Percentiles rank a stretch among this genome's conserved stretches.
phyloP scores from a whole-genome alignment of 1,284 basidiomycete species.

The Schizophyllum commune region DNA sequence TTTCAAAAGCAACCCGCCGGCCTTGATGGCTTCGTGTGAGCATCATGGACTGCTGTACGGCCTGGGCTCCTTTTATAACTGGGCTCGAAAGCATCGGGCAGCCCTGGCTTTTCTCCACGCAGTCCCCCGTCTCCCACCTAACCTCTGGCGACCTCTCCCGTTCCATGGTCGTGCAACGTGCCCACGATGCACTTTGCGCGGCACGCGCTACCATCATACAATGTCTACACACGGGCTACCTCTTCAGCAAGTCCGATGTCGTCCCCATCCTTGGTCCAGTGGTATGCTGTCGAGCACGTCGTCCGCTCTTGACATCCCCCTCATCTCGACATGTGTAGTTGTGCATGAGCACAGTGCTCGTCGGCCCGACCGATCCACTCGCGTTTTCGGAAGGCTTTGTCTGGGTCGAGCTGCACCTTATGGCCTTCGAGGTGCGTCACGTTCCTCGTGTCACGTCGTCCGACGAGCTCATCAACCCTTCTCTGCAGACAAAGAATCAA shows the following conservation, averaged over 20 bases:
- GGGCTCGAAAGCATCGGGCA: background rate
- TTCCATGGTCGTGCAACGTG: background rate
- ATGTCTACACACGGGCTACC: background rate
- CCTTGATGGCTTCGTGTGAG: background rate
- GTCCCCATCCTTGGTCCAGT: background rate
- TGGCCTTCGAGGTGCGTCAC: constrained; percentile 5
- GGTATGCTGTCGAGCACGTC: background rate
- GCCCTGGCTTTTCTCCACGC: background rate
- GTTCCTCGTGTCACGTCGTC: background rate
- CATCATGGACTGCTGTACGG: background rate
- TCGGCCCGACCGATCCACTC: constrained; percentile 8
- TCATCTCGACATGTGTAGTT: background rate
- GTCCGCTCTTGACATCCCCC: too few relatives aligned
- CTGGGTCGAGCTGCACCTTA: constrained; percentile 10
- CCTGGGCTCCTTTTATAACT: background rate
- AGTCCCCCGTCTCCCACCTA: background rate
- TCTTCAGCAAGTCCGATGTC: constrained; percentile 6
- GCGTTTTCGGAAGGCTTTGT: constrained; percentile 9
- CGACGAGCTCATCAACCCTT: background rate
- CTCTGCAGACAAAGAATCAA: constrained; percentile 15
- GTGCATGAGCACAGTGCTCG: constrained; percentile 5
- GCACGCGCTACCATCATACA: background rate
- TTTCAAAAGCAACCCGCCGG: background rate
- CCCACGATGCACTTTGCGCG: background rate
- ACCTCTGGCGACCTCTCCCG: background rate